These are phyloP conservation scores for Kwoniella botswanensis DNA, from an alignment of 768 basidiomycete species.

Conservation along the genomic window DNA sequence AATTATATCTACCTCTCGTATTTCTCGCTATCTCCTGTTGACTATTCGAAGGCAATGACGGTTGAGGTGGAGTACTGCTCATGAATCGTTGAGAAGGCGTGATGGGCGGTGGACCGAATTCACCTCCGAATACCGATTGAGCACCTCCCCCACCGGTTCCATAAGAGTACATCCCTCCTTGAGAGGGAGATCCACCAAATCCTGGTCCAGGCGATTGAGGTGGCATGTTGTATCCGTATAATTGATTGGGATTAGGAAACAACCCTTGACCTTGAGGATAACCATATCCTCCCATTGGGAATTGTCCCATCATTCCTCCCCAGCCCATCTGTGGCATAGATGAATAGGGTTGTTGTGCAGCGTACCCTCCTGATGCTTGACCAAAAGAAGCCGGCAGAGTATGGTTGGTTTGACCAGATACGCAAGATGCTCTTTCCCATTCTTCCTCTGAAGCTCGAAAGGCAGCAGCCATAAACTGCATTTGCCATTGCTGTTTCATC, in stretches of 20 bases:
- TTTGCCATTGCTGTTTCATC: conserved; percentile 52
- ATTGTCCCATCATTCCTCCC: conserved; percentile 9
- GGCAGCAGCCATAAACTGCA: conserved; percentile 50
- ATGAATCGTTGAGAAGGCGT: conserved; percentile 9
- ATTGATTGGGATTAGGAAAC: conserved; percentile 4
- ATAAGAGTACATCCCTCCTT: conserved; percentile 34
- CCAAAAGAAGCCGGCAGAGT: conserved; percentile 19
- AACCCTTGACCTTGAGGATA: conserved; percentile 2
- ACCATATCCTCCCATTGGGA: conserved; percentile 6
- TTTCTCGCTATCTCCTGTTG: neutral
- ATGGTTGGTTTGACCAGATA: conserved; percentile 19
- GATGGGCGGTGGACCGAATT: conserved; percentile 44
- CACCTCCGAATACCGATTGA: conserved; percentile 46
- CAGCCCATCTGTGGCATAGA: conserved; percentile 20
- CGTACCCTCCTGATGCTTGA: conserved; percentile 4
- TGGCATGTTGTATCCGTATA: conserved; percentile 9
- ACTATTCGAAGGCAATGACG: neutral
- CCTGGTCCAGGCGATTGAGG: conserved; percentile 1
- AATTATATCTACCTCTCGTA: neutral
- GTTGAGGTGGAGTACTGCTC: neutral
- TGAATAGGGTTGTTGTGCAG: neutral
- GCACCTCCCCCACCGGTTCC: conserved; percentile 35
- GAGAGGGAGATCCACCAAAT: neutral
- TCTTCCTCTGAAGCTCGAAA: conserved; percentile 49
- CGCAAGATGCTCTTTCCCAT: conserved; percentile 44